Evolutionary conservation across 768 basidiomycete species (phyloP), one percentile per base, ranked within the genome.

Genomic region (Termitomyces titanicus): DNA sequence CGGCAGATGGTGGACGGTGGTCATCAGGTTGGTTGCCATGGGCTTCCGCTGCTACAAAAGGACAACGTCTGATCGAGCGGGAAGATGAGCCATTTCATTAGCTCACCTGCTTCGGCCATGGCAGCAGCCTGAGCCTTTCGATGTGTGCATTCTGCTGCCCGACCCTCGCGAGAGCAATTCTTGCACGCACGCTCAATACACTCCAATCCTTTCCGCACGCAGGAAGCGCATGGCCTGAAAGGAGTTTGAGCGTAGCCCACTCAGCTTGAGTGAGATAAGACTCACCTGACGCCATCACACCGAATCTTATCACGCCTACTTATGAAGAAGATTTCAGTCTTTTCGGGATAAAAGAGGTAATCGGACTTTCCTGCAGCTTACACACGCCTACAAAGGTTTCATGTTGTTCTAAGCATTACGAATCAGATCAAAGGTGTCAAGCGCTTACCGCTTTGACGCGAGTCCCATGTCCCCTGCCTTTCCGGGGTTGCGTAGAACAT

Each of bases 301-400:
- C 82, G 77, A 55, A 82, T 77, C 66, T 86, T 86, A 66, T 84
- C 80, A 33, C 79, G 81, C 68, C 84, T 85, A 57, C 47, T n/a
- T n/a, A n/a, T n/a, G n/a, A 52, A 27, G 29, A 43, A 46, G 20
- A 5, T 35, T n/a, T 43, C 11, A 53, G 17, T 56, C 50, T 64
- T 56, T 60, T 52, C 10, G 45, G 45, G 37, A 18, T 35, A 49
- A 45, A 46, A 40, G 7, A 48, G 34, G 3, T 18, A 8, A n/a
- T 13, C 17, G 38, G 37, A 60, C 71, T 68, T 71, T 74, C 83
- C 83, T 83, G 77, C 84, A 85, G 58, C 70, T 78, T 55, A 76
- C 70, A 64, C 84, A 85, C 48, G 84, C 84, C 84, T 85, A 60
- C 24, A 39, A 56, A 51, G 49, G 48, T 53, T 56, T 60, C 40